These are phyloP conservation scores for Plenodomus biglobosus DNA, from an alignment of 2,329 filamentous ascomycete species.

Conservation along the genomic window DNA sequence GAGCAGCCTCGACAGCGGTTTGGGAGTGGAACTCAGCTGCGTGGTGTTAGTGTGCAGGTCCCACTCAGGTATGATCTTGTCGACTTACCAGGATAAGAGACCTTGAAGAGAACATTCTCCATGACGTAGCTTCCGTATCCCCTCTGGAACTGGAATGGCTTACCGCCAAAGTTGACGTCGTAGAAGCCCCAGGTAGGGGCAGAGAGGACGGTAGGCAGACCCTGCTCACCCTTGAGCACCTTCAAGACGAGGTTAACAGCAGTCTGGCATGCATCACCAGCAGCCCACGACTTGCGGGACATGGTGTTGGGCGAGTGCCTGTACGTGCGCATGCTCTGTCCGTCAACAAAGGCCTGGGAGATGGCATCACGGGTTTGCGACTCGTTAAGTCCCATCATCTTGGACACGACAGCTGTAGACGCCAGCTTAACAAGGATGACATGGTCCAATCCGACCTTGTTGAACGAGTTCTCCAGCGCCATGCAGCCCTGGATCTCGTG, in stretches of 20 bases:
- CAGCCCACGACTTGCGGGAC: constrained; percentile 99
- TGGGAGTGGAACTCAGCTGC: constrained; percentile 94
- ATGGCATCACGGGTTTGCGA: constrained; percentile 92
- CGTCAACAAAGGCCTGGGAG: constrained; percentile 96
- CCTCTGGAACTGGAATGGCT: constrained; percentile 89
- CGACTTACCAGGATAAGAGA: constrained; percentile 84
- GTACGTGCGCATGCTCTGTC: constrained; percentile 94
- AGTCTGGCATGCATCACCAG: constrained; percentile 94
- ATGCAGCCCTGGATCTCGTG: constrained; percentile 98
- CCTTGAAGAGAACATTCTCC: constrained; percentile 99
- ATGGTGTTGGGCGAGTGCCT: constrained; percentile 98
- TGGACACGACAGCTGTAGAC: constrained; percentile 88
- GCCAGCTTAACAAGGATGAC: constrained; percentile 98
- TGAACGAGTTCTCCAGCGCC: constrained; percentile 96
- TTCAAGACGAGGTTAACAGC: constrained; percentile 90
- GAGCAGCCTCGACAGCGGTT: constrained; percentile 92
- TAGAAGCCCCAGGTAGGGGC: constrained; percentile 98
- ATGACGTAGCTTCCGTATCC: constrained; percentile 98
- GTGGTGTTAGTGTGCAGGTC: constrained; percentile 4
- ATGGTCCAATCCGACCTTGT: constrained; percentile 97
- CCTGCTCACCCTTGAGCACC: constrained; percentile 87
- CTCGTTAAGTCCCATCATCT: constrained; percentile 89
- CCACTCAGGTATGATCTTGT: background rate
- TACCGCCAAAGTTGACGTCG: constrained; percentile 94
- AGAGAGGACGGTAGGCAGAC: constrained; percentile 88